phyloP scores from a whole-genome alignment of 1,284 basidiomycete species.

The Ganoderma lucidum region DNA sequence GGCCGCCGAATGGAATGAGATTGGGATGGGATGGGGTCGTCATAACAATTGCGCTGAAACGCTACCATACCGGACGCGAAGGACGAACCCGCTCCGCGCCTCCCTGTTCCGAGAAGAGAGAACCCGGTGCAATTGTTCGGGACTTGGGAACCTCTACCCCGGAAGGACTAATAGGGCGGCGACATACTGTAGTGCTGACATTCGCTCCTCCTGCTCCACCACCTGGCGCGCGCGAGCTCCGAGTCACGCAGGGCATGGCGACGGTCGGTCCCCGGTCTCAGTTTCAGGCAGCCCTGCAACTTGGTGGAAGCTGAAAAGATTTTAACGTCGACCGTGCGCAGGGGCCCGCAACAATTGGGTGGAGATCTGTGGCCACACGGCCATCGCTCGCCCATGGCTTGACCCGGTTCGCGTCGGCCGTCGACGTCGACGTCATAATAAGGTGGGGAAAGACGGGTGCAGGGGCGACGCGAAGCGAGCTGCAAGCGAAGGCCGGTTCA shows the following conservation, averaged over 20 bases:
- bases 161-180: not conserved
- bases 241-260: not conserved
- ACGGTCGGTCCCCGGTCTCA: not conserved
- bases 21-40: conserved; percentile 12
- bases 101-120: not conserved
- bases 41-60: conserved; percentile 22
- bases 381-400: not conserved
- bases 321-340: not conserved
- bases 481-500: not conserved
- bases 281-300: not conserved
- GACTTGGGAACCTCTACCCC: not conserved
- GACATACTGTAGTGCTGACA: not conserved
- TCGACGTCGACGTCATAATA: not conserved
- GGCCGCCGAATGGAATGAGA: not conserved
- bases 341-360: not conserved
- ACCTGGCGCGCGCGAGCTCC: not conserved
- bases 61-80: not conserved
- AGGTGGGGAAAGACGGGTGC: not conserved
- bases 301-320: not conserved
- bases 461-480: not conserved
- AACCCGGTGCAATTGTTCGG: not conserved
- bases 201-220: not conserved
- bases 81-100: not conserved
- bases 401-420: not conserved
- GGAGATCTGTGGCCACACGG: not conserved